Conservation (phyloP, 371 early-diverging fungal genomes). For the Coemansia sp. region DNA sequence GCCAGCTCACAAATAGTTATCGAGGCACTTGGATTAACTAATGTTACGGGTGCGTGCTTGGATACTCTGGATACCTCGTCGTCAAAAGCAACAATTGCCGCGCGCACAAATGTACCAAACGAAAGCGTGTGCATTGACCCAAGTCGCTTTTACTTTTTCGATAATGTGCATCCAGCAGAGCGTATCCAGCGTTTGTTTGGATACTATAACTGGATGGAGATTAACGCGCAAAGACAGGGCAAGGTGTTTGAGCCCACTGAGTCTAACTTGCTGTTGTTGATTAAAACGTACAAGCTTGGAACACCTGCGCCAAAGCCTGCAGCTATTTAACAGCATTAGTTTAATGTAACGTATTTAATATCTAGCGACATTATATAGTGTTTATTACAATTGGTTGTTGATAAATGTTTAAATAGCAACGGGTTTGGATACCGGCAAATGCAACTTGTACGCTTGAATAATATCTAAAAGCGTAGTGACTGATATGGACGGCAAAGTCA, state of each 20-base stretch:
- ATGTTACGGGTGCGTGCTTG: conserved; percentile 16
- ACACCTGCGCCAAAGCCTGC: conserved; percentile 24
- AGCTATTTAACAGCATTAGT: conserved; percentile 1
- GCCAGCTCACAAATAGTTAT: conserved; percentile 1
- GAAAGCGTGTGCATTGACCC: conserved; percentile 17
- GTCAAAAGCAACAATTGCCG: background rate
- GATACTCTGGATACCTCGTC: background rate
- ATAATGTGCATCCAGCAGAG: conserved; percentile 25
- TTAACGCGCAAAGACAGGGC: conserved; percentile 1
- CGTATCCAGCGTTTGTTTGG: conserved; percentile 33
- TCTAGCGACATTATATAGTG: background rate
- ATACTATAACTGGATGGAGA: conserved; percentile 20
- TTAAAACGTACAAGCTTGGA: conserved; percentile 23
- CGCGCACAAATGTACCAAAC: background rate
- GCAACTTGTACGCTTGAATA: background rate
- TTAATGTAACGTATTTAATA: no score
- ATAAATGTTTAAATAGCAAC: background rate
- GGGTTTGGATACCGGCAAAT: conserved; percentile 3
- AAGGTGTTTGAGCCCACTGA: conserved; percentile 7
- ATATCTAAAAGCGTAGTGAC: background rate
- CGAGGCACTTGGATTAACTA: conserved; percentile 14
- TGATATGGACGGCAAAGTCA: background rate
- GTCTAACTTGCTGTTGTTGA: conserved; percentile 15
- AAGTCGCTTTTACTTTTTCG: conserved; percentile 22
- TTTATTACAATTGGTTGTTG: background rate